These are phyloP conservation scores for Bocquillonia castaneifolia DNA, from an alignment of 441 rosid genomes.

Conservation along the genomic window DNA sequence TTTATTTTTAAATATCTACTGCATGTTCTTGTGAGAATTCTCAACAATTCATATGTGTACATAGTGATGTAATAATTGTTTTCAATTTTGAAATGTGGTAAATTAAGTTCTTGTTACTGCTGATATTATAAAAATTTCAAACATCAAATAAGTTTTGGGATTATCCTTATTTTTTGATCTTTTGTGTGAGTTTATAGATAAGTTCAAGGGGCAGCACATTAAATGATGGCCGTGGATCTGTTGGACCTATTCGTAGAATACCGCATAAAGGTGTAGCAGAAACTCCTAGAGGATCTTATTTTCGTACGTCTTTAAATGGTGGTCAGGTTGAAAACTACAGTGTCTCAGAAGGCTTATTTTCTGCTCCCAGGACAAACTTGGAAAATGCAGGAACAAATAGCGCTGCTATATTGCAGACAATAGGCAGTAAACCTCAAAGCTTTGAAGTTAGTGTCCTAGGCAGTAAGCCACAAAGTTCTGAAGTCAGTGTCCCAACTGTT, in stretches of 20 bases:
- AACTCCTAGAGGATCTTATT: constrained; percentile 37
- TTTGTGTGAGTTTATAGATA: constrained; percentile 28
- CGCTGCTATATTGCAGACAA: constrained; percentile 33
- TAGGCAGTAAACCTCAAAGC: constrained; percentile 32
- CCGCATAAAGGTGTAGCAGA: constrained; percentile 36
- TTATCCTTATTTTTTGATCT: constrained; percentile 5
- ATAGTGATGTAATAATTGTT: background rate
- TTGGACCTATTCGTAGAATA: constrained; percentile 65
- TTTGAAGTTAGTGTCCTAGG: constrained; percentile 39
- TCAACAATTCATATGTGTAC: background rate
- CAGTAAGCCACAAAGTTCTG: constrained; percentile 34
- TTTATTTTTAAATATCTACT: background rate
- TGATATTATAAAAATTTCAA: background rate
- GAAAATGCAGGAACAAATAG: constrained; percentile 42
- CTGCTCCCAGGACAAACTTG: constrained; percentile 35
- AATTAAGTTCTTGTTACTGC: background rate
- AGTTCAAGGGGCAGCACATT: constrained; percentile 34
- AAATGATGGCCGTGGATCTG: constrained; percentile 45
- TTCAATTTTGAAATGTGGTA: background rate
- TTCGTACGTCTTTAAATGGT: constrained; percentile 33
- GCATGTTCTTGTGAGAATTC: background rate
- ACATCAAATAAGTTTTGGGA: no score
- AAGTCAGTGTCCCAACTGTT: constrained; percentile 42
- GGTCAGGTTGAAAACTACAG: constrained; percentile 35
- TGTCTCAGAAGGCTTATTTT: constrained; percentile 28